Evolutionary conservation across 352 stramenopile species (phyloP).

Genomic region (Elongisporangium senticosum): DNA sequence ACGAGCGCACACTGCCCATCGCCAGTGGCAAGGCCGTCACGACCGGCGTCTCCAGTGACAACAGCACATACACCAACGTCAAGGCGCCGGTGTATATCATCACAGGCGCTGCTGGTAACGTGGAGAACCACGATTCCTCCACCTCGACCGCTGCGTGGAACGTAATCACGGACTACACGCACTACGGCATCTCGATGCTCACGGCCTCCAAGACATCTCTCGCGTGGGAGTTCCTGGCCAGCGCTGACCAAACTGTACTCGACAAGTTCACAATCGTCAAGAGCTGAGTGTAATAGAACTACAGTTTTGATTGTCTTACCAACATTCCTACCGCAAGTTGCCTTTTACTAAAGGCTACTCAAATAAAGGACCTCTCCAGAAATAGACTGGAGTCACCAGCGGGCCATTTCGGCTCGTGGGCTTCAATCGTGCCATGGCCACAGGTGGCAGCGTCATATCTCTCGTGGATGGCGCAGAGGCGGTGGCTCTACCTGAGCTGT

Average conservation of each 20-base stretch:
- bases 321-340: too few relatives aligned
- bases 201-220: constrained; percentile 22
- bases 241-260: constrained; percentile 15
- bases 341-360: too few relatives aligned
- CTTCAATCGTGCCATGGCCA: not conserved
- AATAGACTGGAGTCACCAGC: too few relatives aligned
- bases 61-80: constrained; percentile 50
- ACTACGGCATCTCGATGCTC: constrained; percentile 45
- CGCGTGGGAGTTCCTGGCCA: constrained; percentile 28
- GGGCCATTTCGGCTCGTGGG: too few relatives aligned
- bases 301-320: too few relatives aligned
- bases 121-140: constrained; percentile 25
- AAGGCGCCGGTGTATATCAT: constrained; percentile 64
- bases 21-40: constrained; percentile 30
- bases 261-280: constrained; percentile 37
- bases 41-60: constrained; percentile 41
- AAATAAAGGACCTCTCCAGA: too few relatives aligned
- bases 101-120: constrained; percentile 51
- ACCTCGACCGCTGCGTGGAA: constrained; percentile 33
- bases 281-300: not conserved
- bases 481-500: too few relatives aligned
- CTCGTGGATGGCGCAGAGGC: too few relatives aligned
- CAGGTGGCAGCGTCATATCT: not conserved
- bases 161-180: constrained; percentile 24
- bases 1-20: constrained; percentile 71